Percentiles rank a stretch among this genome's conserved stretches.
These are phyloP conservation scores for Nitzschia palea DNA, from an alignment of 108 stramenopile genomes.

Conservation along the genomic window DNA sequence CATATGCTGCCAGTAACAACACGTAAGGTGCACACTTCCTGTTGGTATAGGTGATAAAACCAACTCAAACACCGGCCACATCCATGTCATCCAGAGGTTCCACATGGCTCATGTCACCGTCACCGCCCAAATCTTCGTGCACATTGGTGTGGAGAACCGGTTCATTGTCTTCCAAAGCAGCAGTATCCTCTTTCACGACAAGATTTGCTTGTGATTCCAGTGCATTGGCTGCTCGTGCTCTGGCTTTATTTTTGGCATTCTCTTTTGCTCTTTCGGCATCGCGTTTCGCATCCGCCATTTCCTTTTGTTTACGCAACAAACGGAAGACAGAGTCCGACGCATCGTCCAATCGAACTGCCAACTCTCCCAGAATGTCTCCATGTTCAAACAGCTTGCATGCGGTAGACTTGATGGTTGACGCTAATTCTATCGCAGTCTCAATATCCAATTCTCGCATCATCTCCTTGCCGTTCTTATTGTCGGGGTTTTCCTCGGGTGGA, in stretches of 20 bases:
- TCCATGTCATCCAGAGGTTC: not conserved
- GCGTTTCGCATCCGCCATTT: constrained; percentile 6
- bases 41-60: too few species aligned
- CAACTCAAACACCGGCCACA: not conserved
- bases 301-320: constrained; percentile 21
- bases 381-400: constrained; percentile 19
- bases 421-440: constrained; percentile 15
- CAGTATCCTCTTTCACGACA: not conserved
- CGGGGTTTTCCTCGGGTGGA: not conserved
- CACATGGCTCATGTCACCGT: not conserved
- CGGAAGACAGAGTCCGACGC: constrained; percentile 21
- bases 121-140: not conserved
- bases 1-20: too few species aligned
- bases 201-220: not conserved
- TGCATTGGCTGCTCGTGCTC: not conserved
- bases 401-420: constrained; percentile 19
- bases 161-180: not conserved
- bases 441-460: constrained; percentile 7
- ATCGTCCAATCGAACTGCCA: constrained; percentile 19
- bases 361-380: constrained; percentile 21
- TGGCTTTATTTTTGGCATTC: not conserved
- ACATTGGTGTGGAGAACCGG: not conserved
- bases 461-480: not conserved
- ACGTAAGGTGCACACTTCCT: too few species aligned
- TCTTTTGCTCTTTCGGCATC: constrained; percentile 14